Conservation (phyloP, 345 rosid species). For the Carallia pectinifolia region DNA sequence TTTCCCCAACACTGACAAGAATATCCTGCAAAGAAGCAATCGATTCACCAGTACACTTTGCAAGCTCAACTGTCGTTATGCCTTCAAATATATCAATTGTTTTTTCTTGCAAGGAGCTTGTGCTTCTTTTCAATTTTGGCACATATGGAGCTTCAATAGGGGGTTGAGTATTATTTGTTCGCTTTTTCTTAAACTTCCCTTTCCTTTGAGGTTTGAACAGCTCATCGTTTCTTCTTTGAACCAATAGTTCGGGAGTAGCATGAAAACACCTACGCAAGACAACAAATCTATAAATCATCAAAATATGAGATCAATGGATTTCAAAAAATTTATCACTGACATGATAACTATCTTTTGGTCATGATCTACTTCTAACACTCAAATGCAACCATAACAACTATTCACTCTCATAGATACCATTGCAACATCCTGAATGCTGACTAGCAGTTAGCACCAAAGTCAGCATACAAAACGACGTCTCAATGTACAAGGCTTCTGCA, state of each 20-base stretch:
- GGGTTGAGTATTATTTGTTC: conserved; percentile 36
- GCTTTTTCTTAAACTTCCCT: conserved; percentile 64
- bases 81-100: conserved; percentile 81
- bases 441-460: too few relatives aligned
- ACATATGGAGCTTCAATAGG: conserved; percentile 84
- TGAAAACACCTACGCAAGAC: conserved; percentile 53
- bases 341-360: background rate
- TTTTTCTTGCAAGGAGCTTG: conserved; percentile 51
- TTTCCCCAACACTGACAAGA: conserved; percentile 80
- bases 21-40: conserved; percentile 56
- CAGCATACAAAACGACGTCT: too few relatives aligned
- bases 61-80: conserved; percentile 74
- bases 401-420: too few relatives aligned
- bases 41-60: conserved; percentile 63
- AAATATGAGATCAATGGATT: conserved; percentile 4
- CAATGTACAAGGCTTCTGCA: too few relatives aligned
- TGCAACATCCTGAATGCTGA: too few relatives aligned
- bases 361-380: too few relatives aligned
- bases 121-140: conserved; percentile 50
- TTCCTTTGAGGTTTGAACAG: conserved; percentile 51
- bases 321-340: background rate
- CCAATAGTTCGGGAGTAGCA: conserved; percentile 50
- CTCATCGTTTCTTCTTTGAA: conserved; percentile 44
- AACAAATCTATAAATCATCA: conserved; percentile 2
- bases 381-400: too few relatives aligned